Percentiles rank a stretch among this genome's conserved stretches.
These are phyloP conservation scores for Sextonia rubra DNA, from an alignment of 164 flowering plant genomes.

Conservation along the genomic window DNA sequence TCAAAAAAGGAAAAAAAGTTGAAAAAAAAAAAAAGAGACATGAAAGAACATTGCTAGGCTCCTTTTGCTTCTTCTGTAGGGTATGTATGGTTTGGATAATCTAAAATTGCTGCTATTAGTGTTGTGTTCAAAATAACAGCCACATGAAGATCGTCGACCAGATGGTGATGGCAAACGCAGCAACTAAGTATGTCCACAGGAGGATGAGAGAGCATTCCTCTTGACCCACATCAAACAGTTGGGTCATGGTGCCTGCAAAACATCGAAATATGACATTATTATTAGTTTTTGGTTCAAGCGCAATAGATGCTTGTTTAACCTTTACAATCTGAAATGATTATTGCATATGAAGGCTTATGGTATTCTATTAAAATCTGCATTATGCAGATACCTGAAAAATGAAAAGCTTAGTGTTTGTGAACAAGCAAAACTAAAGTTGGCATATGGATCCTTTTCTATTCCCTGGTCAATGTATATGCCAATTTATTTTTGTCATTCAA, in stretches of 20 bases:
- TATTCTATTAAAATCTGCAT: too few species aligned
- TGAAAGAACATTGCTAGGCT: too few species aligned
- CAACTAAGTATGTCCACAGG: slow-evolving; percentile 76
- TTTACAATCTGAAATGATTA: not conserved
- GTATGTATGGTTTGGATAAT: not conserved
- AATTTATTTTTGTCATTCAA: not conserved
- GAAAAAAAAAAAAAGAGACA: too few species aligned
- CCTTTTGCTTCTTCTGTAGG: not conserved
- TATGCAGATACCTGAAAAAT: too few species aligned
- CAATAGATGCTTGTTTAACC: not conserved
- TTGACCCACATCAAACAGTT: slow-evolving; percentile 76
- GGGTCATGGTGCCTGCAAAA: slow-evolving; percentile 74
- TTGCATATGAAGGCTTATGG: not conserved
- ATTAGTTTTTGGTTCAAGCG: not conserved
- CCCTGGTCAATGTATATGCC: not conserved
- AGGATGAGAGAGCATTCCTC: slow-evolving; percentile 81
- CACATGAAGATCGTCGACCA: slow-evolving; percentile 83
- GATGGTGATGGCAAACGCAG: slow-evolving; percentile 63
- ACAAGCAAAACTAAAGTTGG: too few species aligned
- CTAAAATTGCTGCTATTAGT: not conserved
- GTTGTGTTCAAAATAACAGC: slow-evolving; percentile 30
- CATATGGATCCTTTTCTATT: too few species aligned
- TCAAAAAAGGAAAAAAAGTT: too few species aligned
- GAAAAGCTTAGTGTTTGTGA: too few species aligned
- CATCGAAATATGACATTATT: not conserved